These are phyloP conservation scores for Sicyos edulis DNA, from an alignment of 306 rosid species.

Conservation along the genomic window DNA sequence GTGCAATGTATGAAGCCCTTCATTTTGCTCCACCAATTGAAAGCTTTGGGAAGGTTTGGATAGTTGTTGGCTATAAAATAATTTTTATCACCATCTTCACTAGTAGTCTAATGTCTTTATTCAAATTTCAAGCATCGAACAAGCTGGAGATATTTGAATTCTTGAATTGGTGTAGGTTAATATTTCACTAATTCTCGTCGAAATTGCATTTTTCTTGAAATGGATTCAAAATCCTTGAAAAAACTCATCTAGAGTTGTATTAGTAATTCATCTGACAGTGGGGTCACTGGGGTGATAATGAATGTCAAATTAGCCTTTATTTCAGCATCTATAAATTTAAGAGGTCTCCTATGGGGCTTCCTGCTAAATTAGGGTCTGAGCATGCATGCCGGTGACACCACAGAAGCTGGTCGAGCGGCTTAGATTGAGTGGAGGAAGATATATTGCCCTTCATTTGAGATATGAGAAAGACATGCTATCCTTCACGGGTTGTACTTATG, in stretches of 20 bases:
- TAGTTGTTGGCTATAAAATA: conserved; percentile 3
- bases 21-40: conserved; percentile 80
- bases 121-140: conserved; percentile 8
- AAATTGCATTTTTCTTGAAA: not conserved
- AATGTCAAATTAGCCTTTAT: conserved; percentile 27
- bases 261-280: not conserved
- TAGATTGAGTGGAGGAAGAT: conserved; percentile 67
- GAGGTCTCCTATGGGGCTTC: conserved; percentile 87
- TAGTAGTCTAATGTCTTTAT: not conserved
- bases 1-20: conserved; percentile 77
- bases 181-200: not conserved
- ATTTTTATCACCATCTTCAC: not conserved
- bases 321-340: conserved; percentile 58
- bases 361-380: conserved; percentile 93
- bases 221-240: not conserved
- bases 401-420: conserved; percentile 98
- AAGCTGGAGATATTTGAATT: conserved; percentile 4
- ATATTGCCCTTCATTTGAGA: conserved; percentile 90
- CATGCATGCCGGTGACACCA: conserved; percentile 82
- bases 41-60: conserved; percentile 74
- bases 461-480: conserved; percentile 94
- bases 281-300: not conserved
- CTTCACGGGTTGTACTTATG: conserved; percentile 84
- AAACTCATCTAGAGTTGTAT: not conserved
- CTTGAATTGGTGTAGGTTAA: not conserved